Evolutionary conservation across 2,329 filamentous ascomycete species (phyloP), one percentile per base, ranked within the genome.

Genomic region (Diaporthe sp.): DNA sequence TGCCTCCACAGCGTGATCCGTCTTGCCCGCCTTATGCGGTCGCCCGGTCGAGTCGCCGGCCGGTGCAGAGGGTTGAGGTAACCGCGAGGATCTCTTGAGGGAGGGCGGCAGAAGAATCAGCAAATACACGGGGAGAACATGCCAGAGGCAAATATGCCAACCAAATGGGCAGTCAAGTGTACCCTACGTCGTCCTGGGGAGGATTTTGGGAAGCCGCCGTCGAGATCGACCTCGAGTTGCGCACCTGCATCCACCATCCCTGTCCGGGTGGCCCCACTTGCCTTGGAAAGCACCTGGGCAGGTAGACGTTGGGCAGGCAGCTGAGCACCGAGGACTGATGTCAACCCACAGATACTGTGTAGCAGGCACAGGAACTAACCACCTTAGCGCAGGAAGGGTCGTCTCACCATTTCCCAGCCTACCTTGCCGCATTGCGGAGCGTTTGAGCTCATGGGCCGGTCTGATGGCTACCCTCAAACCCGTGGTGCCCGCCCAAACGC

Each of bases 161-260:
- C n/a, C 44, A 53, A 53, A 22, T 25, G 47, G 32, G 47, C n/a
- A 53, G 44, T 47, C 59, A 15, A 32, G 19, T 35, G 61, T 50
- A 39, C 32, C 19, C 63, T 68, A 32, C 17, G 39, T 53, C 44
- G 32, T 39, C 25, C n/a, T 53, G 30, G 30, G 32, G 30, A 19
- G 63, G 27, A n/a, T 53, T 68, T 51, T 68, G 39, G 47, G 35
- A 17, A 22, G 63, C 15, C 63, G 63, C 15, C 63, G 47, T 53
- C 53, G 47, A 27, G 63, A 66, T 66, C 63, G 44, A n/a, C 44
- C 47, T 68, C 63, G 32, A 68, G 63, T 53, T 68, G 63, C 63
- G 63, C 63, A 53, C 44, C 44, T 68, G 63, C 63, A 68, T n/a
- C 32, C 32, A 44, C 44, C 47, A 68, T 68, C 63, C 63, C 63